Evolutionary conservation across 192 early-diverging fungal species (phyloP).

Genomic region (Dispira simplex): DNA sequence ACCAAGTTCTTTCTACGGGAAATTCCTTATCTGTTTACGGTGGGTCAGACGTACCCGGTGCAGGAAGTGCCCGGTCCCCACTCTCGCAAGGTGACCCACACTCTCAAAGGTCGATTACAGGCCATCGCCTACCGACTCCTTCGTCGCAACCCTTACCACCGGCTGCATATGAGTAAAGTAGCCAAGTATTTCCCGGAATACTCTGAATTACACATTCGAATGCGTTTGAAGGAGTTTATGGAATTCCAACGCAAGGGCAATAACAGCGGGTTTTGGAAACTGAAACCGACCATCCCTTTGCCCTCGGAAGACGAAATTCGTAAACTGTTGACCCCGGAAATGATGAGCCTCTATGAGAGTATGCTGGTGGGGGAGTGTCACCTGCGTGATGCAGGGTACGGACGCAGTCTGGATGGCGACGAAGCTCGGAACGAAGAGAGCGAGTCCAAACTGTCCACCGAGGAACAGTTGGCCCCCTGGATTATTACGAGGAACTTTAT

Average conservation of each 20-base stretch:
- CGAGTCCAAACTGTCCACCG: conserved; percentile 63
- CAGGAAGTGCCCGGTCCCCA: conserved; percentile 92
- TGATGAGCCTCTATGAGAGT: conserved; percentile 89
- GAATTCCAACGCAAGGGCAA: conserved; percentile 79
- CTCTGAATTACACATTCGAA: conserved; percentile 69
- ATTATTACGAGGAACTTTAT: conserved; percentile 91
- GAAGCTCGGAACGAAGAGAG: conserved; percentile 46
- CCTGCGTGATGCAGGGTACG: conserved; percentile 79
- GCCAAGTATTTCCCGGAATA: conserved; percentile 73
- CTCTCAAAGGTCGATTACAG: conserved; percentile 73
- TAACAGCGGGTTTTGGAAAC: conserved; percentile 83
- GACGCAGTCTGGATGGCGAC: conserved; percentile 34
- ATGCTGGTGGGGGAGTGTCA: conserved; percentile 87
- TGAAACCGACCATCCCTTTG: conserved; percentile 49
- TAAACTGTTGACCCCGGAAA: conserved; percentile 86
- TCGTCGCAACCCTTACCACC: conserved; percentile 55
- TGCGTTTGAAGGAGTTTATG: conserved; percentile 91
- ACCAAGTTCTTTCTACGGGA: conserved; percentile 76
- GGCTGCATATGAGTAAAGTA: conserved; percentile 64
- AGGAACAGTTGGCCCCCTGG: conserved; percentile 92
- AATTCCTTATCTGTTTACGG: conserved; percentile 64
- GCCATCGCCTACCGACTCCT: conserved; percentile 80
- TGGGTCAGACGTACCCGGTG: conserved; percentile 88
- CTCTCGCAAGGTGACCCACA: conserved; percentile 79
- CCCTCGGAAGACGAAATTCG: conserved; percentile 81